These are phyloP conservation scores for Trichoderma guizhouense DNA, from an alignment of 2,329 filamentous ascomycete genomes.

Conservation along the genomic window DNA sequence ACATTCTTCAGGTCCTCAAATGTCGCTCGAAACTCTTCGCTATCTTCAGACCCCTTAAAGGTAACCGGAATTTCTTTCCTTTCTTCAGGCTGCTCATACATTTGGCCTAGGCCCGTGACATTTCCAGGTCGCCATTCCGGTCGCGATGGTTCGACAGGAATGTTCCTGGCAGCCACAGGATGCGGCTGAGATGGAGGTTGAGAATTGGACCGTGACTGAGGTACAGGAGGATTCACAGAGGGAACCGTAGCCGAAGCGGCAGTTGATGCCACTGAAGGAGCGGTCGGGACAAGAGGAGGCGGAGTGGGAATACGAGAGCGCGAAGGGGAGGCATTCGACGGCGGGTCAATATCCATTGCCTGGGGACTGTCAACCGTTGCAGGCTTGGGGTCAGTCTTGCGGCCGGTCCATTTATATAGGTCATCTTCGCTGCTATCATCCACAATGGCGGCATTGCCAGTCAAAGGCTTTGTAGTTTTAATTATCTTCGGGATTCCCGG, in stretches of 20 bases:
- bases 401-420: slow-evolving; percentile 31
- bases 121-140: slow-evolving; percentile 58
- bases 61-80: slow-evolving; percentile 33
- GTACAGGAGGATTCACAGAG: slow-evolving; percentile 14
- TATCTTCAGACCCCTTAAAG: slow-evolving; percentile 52
- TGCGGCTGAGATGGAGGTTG: slow-evolving; percentile 22
- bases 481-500: slow-evolving; percentile 48
- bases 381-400: slow-evolving; percentile 32
- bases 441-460: slow-evolving; percentile 45
- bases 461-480: slow-evolving; percentile 53
- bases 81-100: slow-evolving; percentile 20
- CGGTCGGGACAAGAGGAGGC: background rate
- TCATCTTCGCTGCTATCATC: slow-evolving; percentile 47
- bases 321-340: slow-evolving; percentile 28
- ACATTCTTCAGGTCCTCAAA: slow-evolving; percentile 55
- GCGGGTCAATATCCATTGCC: slow-evolving; percentile 65
- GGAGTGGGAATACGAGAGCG: background rate
- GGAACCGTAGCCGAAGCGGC: background rate
- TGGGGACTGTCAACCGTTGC: slow-evolving; percentile 46
- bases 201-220: slow-evolving; percentile 25
- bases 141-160: slow-evolving; percentile 56
- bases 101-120: slow-evolving; percentile 28
- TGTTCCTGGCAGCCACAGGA: slow-evolving; percentile 43
- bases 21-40: slow-evolving; percentile 51
- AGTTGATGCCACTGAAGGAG: background rate